Base-by-base conservation (phyloP, 352 stramenopile genomes). In the Stramenopiles sp. region DNA sequence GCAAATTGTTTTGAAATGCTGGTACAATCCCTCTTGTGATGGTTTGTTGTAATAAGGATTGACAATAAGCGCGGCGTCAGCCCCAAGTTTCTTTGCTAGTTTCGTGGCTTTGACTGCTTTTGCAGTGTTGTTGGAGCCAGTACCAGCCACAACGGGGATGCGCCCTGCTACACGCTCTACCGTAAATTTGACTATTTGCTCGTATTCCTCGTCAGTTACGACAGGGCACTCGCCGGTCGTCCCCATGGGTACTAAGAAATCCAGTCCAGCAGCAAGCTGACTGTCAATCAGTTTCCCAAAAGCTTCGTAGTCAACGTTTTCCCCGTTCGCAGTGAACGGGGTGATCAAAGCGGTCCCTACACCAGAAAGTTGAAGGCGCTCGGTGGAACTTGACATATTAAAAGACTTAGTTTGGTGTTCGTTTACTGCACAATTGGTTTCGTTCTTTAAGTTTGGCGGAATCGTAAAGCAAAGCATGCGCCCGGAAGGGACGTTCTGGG, bases 1-100 rank as follows among this genome's bases (percentile, higher is more conserved):
- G 71, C 71, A 78, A 7, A 86, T 82, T 30, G 30, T 86, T 89
- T 95, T 94, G 86, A 98, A 98, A 87, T 98, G 94, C 44, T 94
- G 87, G 81, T 97, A 93, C 75, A 98, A 84, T 14, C 91, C 93
- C 84, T 94, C 91, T 87, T 98, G 95, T 29, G 95, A 97, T 44
- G 96, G 95, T 89, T 99, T 99, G 87, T 98, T 96, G 88, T 99
- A 99, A 88, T 98, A 98, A 76, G 96, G 96, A 82, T 94, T 98
- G 0, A 98, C 95, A 32, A 98, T 89, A 0, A 99, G 88, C 75
- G 88, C 95, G 31, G 93, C 95, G 86, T 98, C 94, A 76, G 90
- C 93, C 22, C 95, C 95, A 29, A 90, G 88, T 80, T 97, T 91
- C 82, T 95, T 96, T 39, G 94, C 93, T 27, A 90, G 89, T 33